Percentiles rank a stretch among this genome's conserved stretches.
Evolutionary conservation across 352 stramenopile species (phyloP).

Genomic region (Globisporangium orthogonon): DNA sequence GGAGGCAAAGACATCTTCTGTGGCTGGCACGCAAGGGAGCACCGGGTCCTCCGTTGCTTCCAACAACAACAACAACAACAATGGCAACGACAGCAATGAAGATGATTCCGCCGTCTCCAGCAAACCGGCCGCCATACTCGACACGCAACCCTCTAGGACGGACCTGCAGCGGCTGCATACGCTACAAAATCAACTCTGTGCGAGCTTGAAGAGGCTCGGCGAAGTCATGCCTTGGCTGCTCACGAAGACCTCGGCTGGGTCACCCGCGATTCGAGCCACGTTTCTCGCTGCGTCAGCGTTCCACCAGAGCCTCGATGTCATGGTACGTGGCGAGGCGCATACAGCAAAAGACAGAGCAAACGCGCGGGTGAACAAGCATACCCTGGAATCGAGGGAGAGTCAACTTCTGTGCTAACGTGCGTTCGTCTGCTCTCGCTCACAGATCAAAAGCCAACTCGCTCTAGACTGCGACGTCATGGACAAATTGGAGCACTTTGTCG

Average conservation of each 20-base stretch:
- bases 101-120: no score
- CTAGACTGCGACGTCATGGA: constrained; percentile 20
- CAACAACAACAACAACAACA: background rate
- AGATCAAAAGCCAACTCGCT: constrained; percentile 24
- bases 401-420: background rate
- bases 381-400: no score
- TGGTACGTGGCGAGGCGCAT: constrained; percentile 14
- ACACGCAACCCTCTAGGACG: background rate
- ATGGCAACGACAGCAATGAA: background rate
- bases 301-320: constrained; percentile 24
- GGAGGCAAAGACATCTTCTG: background rate
- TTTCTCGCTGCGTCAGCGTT: constrained; percentile 33
- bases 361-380: no score
- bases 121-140: background rate
- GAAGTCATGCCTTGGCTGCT: constrained; percentile 17
- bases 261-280: constrained; percentile 26
- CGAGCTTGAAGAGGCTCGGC: constrained; percentile 14
- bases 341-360: no score
- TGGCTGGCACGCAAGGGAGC: background rate
- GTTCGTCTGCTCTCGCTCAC: background rate
- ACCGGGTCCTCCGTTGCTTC: background rate
- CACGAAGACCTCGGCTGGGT: background rate
- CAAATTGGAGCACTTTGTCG: constrained; percentile 30
- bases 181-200: constrained; percentile 4
- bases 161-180: background rate